Evolutionary conservation across 805 yeast genomes (phyloP).

Genomic region (Helenozyma baotianmanensis): DNA sequence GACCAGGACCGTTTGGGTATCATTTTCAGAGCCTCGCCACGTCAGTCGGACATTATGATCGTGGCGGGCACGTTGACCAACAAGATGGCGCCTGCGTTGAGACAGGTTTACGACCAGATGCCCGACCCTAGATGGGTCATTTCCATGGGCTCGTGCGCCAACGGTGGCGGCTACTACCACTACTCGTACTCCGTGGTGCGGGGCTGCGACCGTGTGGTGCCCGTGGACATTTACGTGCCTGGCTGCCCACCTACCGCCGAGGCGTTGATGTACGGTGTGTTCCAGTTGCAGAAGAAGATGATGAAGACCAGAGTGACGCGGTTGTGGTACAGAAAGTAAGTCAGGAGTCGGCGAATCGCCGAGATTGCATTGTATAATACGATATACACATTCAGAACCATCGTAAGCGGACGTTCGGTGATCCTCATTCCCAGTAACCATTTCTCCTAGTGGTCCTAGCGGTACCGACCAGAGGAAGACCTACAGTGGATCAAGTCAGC

Average conservation of each 20-base stretch:
- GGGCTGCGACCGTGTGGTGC: constrained; percentile 85
- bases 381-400: constrained; percentile 8
- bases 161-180: constrained; percentile 91
- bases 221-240: constrained; percentile 87
- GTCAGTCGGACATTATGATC: constrained; percentile 89
- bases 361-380: constrained; percentile 13
- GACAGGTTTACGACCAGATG: constrained; percentile 93
- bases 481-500: too few species aligned
- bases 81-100: constrained; percentile 89
- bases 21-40: constrained; percentile 89
- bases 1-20: constrained; percentile 91
- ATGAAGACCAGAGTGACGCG: constrained; percentile 74
- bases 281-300: constrained; percentile 88
- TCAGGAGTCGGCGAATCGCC: neutral
- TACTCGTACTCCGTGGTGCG: constrained; percentile 85
- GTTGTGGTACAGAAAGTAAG: constrained; percentile 71
- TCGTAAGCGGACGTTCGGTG: neutral
- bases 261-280: constrained; percentile 86
- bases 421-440: neutral
- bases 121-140: constrained; percentile 94
- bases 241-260: constrained; percentile 93
- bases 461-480: neutral
- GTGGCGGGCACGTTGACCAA: constrained; percentile 90
- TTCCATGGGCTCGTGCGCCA: constrained; percentile 92
- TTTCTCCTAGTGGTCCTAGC: neutral